Evolutionary conservation across 164 flowering plant genomes (phyloP), one percentile per base, ranked within the genome.

Genomic region (Platanus orientalis): DNA sequence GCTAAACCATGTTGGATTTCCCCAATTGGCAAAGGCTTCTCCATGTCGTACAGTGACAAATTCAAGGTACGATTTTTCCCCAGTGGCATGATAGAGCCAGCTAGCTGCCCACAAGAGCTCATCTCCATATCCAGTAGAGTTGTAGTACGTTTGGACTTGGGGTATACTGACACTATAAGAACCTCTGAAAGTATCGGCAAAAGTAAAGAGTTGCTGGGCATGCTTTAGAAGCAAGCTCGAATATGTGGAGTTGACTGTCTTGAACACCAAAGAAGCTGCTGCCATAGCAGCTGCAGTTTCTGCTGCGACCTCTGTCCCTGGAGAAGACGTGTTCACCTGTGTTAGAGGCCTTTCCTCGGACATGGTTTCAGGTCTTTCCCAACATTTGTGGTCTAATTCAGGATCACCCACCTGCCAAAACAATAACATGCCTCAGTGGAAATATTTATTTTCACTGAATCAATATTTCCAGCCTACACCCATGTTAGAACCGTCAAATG

Each of bases 281-380:
- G 98, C 98, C 78, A 90, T 71, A 48, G 98, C 96, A 44, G 98
- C 98, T 34, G 97, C 93, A 52, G 96, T 86, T 79, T 92, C 98
- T 23, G 96, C 96, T 36, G 96, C 96, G 71, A 92, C 93, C 7
- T 92, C 98, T 34, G 98, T 70, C 62, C 98, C 98, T 2, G 93
- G 96, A 65, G 62, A 52, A 52, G 93, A 72, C 45, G 84, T 55
- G 40, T 92, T 86, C 54, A 92, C 78, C 69, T 88, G 87, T 16
- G 69, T 79, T 21, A 93, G 81, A 48, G 97, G 96, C 68, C 98
- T 84, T 40, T 71, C 65, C 72, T 78, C 89, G 0, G 72, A 62
- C 96, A 90, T 88, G 59, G 53, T 63, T 67, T 92, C 96, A 10
- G 96, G 96, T 65, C 95, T 86, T 7, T 89, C 80, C 98, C 98